These are phyloP conservation scores for Boletus rubropictus DNA, from an alignment of 768 basidiomycete genomes.

Conservation along the genomic window DNA sequence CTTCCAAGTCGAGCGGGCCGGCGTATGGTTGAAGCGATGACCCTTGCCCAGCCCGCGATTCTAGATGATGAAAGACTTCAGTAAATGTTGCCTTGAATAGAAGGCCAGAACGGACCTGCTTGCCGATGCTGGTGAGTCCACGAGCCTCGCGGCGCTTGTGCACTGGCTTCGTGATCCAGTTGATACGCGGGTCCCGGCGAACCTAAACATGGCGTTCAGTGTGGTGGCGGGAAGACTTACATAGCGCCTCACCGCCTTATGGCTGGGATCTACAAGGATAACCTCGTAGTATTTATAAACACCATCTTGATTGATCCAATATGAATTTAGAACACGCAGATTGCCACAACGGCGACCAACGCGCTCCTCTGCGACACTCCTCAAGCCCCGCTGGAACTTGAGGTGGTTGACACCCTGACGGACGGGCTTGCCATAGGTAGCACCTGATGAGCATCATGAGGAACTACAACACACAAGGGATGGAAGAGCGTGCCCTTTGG, in stretches of 20 bases:
- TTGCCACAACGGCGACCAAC: conserved; percentile 96
- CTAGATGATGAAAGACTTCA: conserved; percentile 34
- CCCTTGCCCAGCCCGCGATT: conserved; percentile 98
- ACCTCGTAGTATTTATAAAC: conserved; percentile 99
- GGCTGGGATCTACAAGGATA: conserved; percentile 92
- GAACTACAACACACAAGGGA: background rate
- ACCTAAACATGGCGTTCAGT: conserved; percentile 45
- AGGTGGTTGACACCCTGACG: conserved; percentile 99
- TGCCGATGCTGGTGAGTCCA: conserved; percentile 94
- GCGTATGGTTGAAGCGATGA: conserved; percentile 88
- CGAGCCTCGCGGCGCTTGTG: conserved; percentile 98
- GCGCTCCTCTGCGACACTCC: conserved; percentile 95
- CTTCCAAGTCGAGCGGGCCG: conserved; percentile 89
- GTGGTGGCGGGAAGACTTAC: background rate
- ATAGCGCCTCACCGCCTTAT: conserved; percentile 72
- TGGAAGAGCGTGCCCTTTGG: conserved; percentile 72
- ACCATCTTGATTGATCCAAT: conserved; percentile 99
- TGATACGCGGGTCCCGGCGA: conserved; percentile 94
- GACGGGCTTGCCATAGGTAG: conserved; percentile 98
- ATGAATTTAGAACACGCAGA: conserved; percentile 93
- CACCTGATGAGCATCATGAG: conserved; percentile 47
- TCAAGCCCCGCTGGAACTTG: conserved; percentile 92
- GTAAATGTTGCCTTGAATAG: background rate
- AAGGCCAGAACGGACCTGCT: conserved; percentile 57
- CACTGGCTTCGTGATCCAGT: conserved; percentile 97